A percentile compares a stretch with the other conserved stretches of the same genome.
phyloP scores from a whole-genome alignment of 257 asterid genomes.

The Capsicum rhomboideum region DNA sequence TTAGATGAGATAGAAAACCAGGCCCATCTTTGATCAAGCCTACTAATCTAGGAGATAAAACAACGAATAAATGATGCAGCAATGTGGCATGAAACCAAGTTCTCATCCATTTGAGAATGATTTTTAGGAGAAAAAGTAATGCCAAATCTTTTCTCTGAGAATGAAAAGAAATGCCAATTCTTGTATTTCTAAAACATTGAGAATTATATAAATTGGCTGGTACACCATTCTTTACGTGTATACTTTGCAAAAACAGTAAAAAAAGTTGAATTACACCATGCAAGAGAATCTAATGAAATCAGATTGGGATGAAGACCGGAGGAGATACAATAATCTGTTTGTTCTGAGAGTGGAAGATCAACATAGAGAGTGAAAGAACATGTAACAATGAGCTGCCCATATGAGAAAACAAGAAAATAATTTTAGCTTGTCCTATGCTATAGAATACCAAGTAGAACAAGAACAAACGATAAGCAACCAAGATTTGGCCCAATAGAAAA shows the following conservation, averaged over 20 bases:
- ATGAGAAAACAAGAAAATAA: not conserved
- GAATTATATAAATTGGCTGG: not conserved
- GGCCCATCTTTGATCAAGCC: not conserved
- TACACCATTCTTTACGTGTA: not conserved
- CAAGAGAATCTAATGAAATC: not conserved
- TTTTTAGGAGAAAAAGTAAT: not conserved
- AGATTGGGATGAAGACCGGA: not conserved
- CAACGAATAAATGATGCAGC: not conserved
- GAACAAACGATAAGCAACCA: not conserved
- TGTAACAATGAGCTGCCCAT: not conserved
- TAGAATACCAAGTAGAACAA: not conserved
- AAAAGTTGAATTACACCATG: not conserved
- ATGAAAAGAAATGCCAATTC: not conserved
- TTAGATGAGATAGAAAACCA: not conserved
- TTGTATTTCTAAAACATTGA: not conserved
- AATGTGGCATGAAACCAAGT: not conserved
- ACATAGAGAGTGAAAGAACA: not conserved
- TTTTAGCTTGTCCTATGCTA: not conserved
- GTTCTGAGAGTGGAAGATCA: not conserved
- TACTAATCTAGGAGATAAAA: not conserved
- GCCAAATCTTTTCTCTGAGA: not conserved
- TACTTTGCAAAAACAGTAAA: not conserved
- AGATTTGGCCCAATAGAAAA: not conserved
- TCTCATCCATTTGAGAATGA: not conserved
- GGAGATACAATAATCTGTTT: not conserved